These are phyloP conservation scores for Boletus barrowsii DNA, from an alignment of 768 basidiomycete species.

Conservation along the genomic window DNA sequence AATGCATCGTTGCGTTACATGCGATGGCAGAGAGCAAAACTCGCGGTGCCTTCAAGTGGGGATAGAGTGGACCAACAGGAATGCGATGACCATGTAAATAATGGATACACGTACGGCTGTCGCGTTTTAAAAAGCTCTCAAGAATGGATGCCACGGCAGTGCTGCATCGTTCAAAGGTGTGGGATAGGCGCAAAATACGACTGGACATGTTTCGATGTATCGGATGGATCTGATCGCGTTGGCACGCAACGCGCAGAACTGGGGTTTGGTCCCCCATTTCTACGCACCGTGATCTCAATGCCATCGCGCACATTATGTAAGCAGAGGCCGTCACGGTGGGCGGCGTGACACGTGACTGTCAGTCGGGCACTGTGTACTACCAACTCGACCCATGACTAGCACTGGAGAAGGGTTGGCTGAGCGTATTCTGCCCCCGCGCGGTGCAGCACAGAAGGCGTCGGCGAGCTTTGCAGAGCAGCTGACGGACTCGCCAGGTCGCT, in stretches of 20 bases:
- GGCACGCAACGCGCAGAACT: neutral
- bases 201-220: neutral
- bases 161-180: conserved; percentile 1
- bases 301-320: conserved; percentile 17
- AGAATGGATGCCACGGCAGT: conserved; percentile 10
- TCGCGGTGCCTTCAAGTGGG: conserved; percentile 13
- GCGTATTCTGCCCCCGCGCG: conserved; percentile 27
- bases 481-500: conserved; percentile 22
- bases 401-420: conserved; percentile 8
- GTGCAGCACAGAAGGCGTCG: conserved; percentile 33
- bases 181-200: neutral
- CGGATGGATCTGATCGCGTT: conserved; percentile 20
- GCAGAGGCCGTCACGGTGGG: conserved; percentile 5
- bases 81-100: conserved; percentile 7
- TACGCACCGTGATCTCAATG: too few species aligned
- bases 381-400: conserved; percentile 13
- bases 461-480: conserved; percentile 34
- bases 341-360: conserved; percentile 11
- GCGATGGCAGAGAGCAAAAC: conserved; percentile 10
- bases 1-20: conserved; percentile 17
- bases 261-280: too few species aligned
- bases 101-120: neutral
- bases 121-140: conserved; percentile 5
- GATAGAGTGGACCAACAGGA: conserved; percentile 20
- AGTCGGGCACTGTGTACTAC: neutral